Evolutionary conservation across 163 green algal species (phyloP), one percentile per base, ranked within the genome.

Genomic region (Botryococcus braunii): DNA sequence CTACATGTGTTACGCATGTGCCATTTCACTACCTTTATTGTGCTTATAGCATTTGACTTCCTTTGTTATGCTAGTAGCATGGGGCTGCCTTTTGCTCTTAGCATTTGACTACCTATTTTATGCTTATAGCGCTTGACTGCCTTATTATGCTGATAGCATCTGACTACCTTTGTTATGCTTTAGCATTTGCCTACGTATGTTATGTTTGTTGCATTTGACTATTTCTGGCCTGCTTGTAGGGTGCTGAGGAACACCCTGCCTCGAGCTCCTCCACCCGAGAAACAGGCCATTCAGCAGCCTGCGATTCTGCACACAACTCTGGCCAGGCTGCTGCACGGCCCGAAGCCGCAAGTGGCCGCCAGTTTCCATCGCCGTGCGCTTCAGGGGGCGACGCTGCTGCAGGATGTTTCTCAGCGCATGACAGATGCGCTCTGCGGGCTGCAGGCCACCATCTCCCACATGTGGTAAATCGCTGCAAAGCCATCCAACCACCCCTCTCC

Each of bases 241-340:
- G 69, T 48, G 23, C 78, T 90, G 41, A 32, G 34, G 0, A 29
- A 41, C 1, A 75, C 80, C 3, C 77, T 90, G 74, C 82, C 82
- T 2, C 59, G 77, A 8, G 80, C 82, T 13, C 77, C 81, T 8
- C 65, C 48, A 27, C 17, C 39, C 3, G 55, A 36, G 40, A n/a
- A 66, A 4, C 66, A 72, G 66, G 36, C 55, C 6, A 56, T 66
- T 5, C 50, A 35, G 27, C 21, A 62, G 1, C 43, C 68, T 0
- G 41, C 70, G 37, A 85, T 91, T 37, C 82, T 91, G 63, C 82
- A 91, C 73, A 91, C 77, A 29, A 91, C 85, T 0, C 62, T 91
- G 2, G 85, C 82, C 0, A 72, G 83, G 0, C 57, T 90, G 43
- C 77, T 87, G 62, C 59, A 72, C 65, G 23, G 23, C 7, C 7